Percentiles rank a stretch among this genome's conserved stretches.
Evolutionary conservation across 345 rosid species (phyloP).

Genomic region (Melaleuca alternifolia): DNA sequence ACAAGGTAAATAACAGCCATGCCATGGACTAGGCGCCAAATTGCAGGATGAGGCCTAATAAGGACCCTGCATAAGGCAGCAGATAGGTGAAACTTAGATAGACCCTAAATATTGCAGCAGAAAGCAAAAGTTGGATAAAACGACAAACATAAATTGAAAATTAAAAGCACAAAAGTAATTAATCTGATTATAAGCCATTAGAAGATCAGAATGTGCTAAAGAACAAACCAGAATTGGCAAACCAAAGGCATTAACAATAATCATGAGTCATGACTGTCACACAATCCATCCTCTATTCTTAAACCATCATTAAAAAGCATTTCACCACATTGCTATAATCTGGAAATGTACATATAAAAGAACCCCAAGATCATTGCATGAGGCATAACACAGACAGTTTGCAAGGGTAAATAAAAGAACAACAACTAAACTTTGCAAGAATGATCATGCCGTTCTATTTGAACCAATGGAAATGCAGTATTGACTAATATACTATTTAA

Average conservation of each 20-base stretch:
- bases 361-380: background rate
- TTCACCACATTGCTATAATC: background rate
- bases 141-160: background rate
- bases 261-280: background rate
- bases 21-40: constrained; percentile 99
- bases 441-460: background rate
- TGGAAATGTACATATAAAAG: background rate
- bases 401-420: background rate
- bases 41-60: constrained; percentile 96
- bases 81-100: background rate
- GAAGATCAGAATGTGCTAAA: background rate
- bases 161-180: background rate
- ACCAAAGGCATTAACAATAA: background rate
- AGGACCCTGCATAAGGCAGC: constrained; percentile 45
- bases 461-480: background rate
- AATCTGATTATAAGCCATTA: background rate
- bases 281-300: background rate
- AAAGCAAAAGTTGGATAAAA: background rate
- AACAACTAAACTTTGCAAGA: background rate
- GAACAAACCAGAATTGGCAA: background rate
- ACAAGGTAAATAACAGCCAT: constrained; percentile 92
- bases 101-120: background rate
- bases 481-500: background rate
- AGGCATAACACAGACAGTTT: background rate
- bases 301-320: background rate